Percentiles rank a stretch among this genome's conserved stretches.
phyloP scores from a whole-genome alignment of 805 yeast genomes.

The Yamadazyma kitorensis region DNA sequence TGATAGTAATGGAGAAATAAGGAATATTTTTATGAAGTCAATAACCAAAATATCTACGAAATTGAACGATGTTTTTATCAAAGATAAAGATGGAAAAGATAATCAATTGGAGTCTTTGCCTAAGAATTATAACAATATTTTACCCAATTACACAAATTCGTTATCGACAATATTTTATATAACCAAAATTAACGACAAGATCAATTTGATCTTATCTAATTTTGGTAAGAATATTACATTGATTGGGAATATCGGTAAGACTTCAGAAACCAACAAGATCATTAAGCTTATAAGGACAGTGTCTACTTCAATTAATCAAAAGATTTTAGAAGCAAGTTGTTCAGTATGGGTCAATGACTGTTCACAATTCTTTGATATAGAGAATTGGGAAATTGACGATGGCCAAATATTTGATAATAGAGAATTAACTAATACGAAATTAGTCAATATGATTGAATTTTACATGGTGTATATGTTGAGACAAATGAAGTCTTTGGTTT shows the following conservation, averaged over 20 bases:
- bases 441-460: conserved; percentile 33
- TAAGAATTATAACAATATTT: conserved; percentile 29
- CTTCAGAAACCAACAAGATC: conserved; percentile 35
- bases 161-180: conserved; percentile 38
- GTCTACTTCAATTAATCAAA: conserved; percentile 32
- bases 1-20: conserved; percentile 29
- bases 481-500: conserved; percentile 26
- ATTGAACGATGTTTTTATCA: conserved; percentile 28
- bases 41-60: conserved; percentile 24
- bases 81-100: conserved; percentile 16
- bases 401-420: conserved; percentile 4
- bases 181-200: conserved; percentile 22
- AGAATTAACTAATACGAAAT: conserved; percentile 30
- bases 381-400: conserved; percentile 34
- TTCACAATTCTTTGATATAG: conserved; percentile 42
- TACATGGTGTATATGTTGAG: conserved; percentile 34
- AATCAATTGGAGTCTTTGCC: conserved; percentile 39
- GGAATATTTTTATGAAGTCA: conserved; percentile 23
- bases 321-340: conserved; percentile 39
- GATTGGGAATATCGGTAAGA: conserved; percentile 31
- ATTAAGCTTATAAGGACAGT: conserved; percentile 33
- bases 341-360: conserved; percentile 46
- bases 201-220: conserved; percentile 27
- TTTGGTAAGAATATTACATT: conserved; percentile 30
- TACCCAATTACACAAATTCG: conserved; percentile 41